Conservation (phyloP, 257 asterid species). For the Jacaranda mimosifolia region DNA sequence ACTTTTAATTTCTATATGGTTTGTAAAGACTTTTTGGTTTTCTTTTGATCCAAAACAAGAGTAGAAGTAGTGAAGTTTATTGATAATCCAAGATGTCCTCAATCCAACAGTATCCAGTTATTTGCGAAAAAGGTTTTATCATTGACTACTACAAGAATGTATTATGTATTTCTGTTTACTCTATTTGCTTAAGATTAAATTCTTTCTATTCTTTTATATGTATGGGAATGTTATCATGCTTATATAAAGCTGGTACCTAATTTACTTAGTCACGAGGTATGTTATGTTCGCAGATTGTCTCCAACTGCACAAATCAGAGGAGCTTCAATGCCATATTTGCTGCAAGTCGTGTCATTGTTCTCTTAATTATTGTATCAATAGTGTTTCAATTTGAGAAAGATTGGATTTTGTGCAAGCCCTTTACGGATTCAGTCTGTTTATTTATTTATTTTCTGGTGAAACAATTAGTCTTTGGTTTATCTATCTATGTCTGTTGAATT, state of each 20-base stretch:
- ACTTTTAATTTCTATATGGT: conserved; percentile 8
- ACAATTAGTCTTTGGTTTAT: no score
- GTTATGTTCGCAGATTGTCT: conserved; percentile 65
- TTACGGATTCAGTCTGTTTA: no score
- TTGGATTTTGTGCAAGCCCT: no score
- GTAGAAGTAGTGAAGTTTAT: conserved; percentile 61
- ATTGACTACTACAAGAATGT: conserved; percentile 27
- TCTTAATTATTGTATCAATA: background rate
- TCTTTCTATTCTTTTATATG: conserved; percentile 13
- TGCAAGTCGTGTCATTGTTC: conserved; percentile 69
- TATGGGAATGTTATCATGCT: conserved; percentile 25
- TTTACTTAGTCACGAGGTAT: no score
- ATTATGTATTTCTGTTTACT: conserved; percentile 28
- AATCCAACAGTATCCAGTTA: conserved; percentile 63
- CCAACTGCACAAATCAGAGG: conserved; percentile 61
- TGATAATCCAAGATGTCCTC: conserved; percentile 63
- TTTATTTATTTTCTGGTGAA: no score
- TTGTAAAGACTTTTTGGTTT: conserved; percentile 21
- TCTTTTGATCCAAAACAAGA: conserved; percentile 56
- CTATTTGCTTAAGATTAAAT: conserved; percentile 28
- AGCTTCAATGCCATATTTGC: no score
- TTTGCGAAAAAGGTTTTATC: conserved; percentile 78
- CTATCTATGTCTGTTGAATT: no score
- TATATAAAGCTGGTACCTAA: conserved; percentile 28
- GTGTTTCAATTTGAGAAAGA: no score